These are phyloP conservation scores for Ogataea sp. DNA, from an alignment of 805 yeast genomes.

Conservation along the genomic window DNA sequence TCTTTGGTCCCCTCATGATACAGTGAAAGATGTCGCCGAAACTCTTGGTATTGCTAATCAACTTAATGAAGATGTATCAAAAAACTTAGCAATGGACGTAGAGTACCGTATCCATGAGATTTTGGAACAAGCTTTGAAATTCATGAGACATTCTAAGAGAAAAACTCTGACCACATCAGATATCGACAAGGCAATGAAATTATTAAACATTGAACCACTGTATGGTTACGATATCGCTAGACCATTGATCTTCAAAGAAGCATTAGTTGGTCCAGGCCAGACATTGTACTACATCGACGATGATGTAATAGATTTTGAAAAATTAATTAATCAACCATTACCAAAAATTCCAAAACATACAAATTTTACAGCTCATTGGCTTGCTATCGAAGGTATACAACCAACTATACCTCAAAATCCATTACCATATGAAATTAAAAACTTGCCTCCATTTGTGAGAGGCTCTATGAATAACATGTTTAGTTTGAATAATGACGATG, in stretches of 20 bases:
- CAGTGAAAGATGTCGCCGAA: conserved; percentile 95
- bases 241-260: conserved; percentile 76
- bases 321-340: conserved; percentile 83
- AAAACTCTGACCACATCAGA: conserved; percentile 75
- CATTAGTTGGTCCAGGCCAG: conserved; percentile 86
- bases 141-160: conserved; percentile 90
- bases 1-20: conserved; percentile 95
- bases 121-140: conserved; percentile 89
- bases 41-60: conserved; percentile 64
- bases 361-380: conserved; percentile 93
- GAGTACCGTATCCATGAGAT: conserved; percentile 95
- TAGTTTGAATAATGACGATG: conserved; percentile 42
- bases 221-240: conserved; percentile 74
- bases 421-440: conserved; percentile 65
- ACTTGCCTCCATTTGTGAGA: conserved; percentile 67
- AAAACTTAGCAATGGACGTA: conserved; percentile 97
- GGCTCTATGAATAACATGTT: conserved; percentile 71
- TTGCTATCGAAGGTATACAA: conserved; percentile 97
- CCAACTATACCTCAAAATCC: conserved; percentile 98
- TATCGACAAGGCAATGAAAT: conserved; percentile 71
- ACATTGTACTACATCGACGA: conserved; percentile 84
- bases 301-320: conserved; percentile 92
- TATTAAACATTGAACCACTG: conserved; percentile 88
- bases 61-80: conserved; percentile 86
- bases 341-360: conserved; percentile 93